phyloP scores from a whole-genome alignment of 805 yeast genomes.

The Lipomyces japonicus region DNA sequence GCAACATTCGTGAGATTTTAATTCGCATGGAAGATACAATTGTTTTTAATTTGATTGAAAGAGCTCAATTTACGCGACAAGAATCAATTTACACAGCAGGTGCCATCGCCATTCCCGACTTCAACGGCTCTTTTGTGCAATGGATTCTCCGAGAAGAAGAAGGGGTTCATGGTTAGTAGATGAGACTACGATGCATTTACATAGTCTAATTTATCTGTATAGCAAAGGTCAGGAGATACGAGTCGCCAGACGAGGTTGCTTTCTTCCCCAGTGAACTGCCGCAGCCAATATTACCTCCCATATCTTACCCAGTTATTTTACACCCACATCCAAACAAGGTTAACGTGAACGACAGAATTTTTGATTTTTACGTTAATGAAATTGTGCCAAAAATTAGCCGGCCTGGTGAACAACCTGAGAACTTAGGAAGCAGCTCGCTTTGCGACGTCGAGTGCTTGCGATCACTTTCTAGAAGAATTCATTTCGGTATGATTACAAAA shows the following conservation, averaged over 20 bases:
- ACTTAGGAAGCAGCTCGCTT: slow-evolving; percentile 79
- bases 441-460: slow-evolving; percentile 86
- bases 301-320: slow-evolving; percentile 72
- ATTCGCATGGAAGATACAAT: slow-evolving; percentile 96
- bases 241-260: slow-evolving; percentile 91
- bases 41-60: slow-evolving; percentile 84
- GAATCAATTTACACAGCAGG: slow-evolving; percentile 66
- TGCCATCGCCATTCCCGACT: slow-evolving; percentile 56
- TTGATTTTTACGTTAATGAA: slow-evolving; percentile 60
- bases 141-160: slow-evolving; percentile 80
- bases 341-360: slow-evolving; percentile 69
- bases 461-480: slow-evolving; percentile 85
- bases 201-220: slow-evolving; percentile 9
- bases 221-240: slow-evolving; percentile 79
- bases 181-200: background rate
- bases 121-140: slow-evolving; percentile 78
- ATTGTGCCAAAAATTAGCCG: slow-evolving; percentile 55
- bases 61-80: slow-evolving; percentile 79
- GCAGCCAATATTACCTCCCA: slow-evolving; percentile 72
- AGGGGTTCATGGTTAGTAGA: slow-evolving; percentile 47
- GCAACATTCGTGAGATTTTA: slow-evolving; percentile 77
- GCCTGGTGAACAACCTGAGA: slow-evolving; percentile 66
- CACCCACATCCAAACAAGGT: slow-evolving; percentile 72
- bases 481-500: slow-evolving; percentile 74
- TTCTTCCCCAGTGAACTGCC: slow-evolving; percentile 68